Percentiles rank a stretch among this genome's conserved stretches.
phyloP scores from a whole-genome alignment of 179 eudicot genomes.

The Drosera spatulata region DNA sequence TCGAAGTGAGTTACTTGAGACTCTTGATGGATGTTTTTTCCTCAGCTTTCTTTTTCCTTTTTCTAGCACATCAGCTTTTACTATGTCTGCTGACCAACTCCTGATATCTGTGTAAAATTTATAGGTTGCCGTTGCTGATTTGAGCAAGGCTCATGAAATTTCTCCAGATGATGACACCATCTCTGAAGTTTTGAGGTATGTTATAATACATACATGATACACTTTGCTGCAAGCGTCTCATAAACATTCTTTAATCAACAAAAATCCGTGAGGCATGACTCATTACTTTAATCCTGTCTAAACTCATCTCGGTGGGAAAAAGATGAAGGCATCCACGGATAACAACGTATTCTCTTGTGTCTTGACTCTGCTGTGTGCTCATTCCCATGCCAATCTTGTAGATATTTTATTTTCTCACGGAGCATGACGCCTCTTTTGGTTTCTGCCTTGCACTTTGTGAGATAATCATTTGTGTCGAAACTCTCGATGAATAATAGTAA shows the following conservation, averaged over 20 bases:
- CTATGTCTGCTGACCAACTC: background rate
- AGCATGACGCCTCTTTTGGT: too few species aligned
- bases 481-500: too few species aligned
- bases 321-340: too few species aligned
- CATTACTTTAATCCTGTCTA: too few species aligned
- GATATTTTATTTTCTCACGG: too few species aligned
- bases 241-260: too few species aligned
- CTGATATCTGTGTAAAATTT: background rate
- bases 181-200: slow-evolving; percentile 76
- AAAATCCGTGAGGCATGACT: too few species aligned
- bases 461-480: background rate
- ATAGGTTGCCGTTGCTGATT: slow-evolving; percentile 71
- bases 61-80: background rate
- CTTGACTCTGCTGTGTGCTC: background rate
- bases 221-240: background rate
- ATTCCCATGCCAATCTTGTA: background rate
- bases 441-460: background rate
- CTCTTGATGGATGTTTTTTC: background rate
- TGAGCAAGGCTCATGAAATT: slow-evolving; percentile 71
- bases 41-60: background rate
- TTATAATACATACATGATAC: background rate
- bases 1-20: slow-evolving; percentile 8
- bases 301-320: too few species aligned
- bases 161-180: slow-evolving; percentile 93
- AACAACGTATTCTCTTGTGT: background rate